Percentiles rank a stretch among this genome's conserved stretches.
phyloP scores from a whole-genome alignment of 2,329 filamentous ascomycete species.

The Paraphaeosphaeria minitans region DNA sequence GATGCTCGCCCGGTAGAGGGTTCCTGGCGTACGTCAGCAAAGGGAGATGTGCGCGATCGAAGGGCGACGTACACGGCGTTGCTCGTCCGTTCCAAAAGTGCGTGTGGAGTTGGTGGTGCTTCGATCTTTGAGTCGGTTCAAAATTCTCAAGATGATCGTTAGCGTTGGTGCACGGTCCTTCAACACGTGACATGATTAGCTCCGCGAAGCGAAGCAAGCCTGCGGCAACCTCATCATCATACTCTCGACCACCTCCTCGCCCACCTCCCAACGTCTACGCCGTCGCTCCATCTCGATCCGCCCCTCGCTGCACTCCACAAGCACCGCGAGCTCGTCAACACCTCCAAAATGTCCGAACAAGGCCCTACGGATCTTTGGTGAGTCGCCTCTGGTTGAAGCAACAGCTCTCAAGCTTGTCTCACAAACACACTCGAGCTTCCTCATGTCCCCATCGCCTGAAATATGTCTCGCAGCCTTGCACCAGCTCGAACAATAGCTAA shows the following conservation, averaged over 20 bases:
- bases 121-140: not conserved
- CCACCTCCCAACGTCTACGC: slow-evolving; percentile 34
- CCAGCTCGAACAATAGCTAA: slow-evolving; percentile 35
- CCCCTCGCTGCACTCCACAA: slow-evolving; percentile 29
- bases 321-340: slow-evolving; percentile 15
- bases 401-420: slow-evolving; percentile 46
- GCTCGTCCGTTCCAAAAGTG: slow-evolving; percentile 34
- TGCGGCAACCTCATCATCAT: slow-evolving; percentile 40
- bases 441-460: slow-evolving; percentile 20
- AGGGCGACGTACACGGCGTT: slow-evolving; percentile 36
- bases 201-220: slow-evolving; percentile 31
- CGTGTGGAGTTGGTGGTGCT: slow-evolving; percentile 10
- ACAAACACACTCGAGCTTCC: slow-evolving; percentile 43
- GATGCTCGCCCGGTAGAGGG: slow-evolving; percentile 41
- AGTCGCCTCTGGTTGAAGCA: slow-evolving; percentile 51
- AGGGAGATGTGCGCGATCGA: not conserved
- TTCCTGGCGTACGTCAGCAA: slow-evolving; percentile 23
- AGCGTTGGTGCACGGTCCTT: slow-evolving; percentile 4
- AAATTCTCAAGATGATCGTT: not conserved
- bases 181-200: slow-evolving; percentile 27
- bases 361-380: slow-evolving; percentile 76
- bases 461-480: slow-evolving; percentile 4
- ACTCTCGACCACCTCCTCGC: slow-evolving; percentile 34
- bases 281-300: slow-evolving; percentile 36
- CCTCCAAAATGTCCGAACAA: slow-evolving; percentile 18